phyloP scores from a whole-genome alignment of 495 filamentous ascomycete genomes.

The Penicillium coprophilum region DNA sequence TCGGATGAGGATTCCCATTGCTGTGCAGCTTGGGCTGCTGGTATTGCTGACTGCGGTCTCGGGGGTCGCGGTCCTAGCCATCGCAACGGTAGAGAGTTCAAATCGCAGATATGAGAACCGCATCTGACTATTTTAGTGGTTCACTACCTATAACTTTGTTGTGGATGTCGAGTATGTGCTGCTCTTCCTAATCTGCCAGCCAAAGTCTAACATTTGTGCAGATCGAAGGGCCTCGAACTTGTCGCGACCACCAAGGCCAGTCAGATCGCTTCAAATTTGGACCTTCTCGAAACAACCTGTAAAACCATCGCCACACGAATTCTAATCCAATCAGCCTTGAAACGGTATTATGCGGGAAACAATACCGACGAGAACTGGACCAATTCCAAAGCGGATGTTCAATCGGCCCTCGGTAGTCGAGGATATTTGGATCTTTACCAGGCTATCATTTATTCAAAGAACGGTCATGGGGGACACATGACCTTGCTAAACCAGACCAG shows the following conservation, averaged over 20 bases:
- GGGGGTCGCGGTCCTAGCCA: slow-evolving; percentile 61
- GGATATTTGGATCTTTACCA: slow-evolving; percentile 56
- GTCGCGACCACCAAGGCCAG: slow-evolving; percentile 83
- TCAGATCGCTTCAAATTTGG: slow-evolving; percentile 71
- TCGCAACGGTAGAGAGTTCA: slow-evolving; percentile 55
- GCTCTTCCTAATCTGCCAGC: not conserved
- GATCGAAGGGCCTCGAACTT: slow-evolving; percentile 60
- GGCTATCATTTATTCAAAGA: slow-evolving; percentile 63
- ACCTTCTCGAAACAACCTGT: slow-evolving; percentile 69
- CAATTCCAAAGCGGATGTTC: slow-evolving; percentile 55
- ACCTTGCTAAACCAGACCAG: slow-evolving; percentile 64
- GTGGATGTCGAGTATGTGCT: slow-evolving; percentile 56
- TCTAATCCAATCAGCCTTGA: slow-evolving; percentile 61
- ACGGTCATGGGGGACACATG: slow-evolving; percentile 46
- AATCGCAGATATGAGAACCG: slow-evolving; percentile 26
- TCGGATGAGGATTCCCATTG: slow-evolving; percentile 76
- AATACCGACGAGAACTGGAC: slow-evolving; percentile 54
- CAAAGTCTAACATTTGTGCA: slow-evolving; percentile 12
- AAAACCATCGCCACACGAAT: slow-evolving; percentile 65
- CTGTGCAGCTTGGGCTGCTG: slow-evolving; percentile 75
- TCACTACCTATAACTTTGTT: slow-evolving; percentile 75
- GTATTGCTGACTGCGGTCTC: slow-evolving; percentile 68
- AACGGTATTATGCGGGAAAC: slow-evolving; percentile 61
- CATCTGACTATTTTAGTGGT: slow-evolving; percentile 47
- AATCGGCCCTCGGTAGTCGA: slow-evolving; percentile 57